Percentiles rank a stretch among this genome's conserved stretches.
phyloP scores from a whole-genome alignment of 208 protist genomes.

The Trypanosoma caninum region DNA sequence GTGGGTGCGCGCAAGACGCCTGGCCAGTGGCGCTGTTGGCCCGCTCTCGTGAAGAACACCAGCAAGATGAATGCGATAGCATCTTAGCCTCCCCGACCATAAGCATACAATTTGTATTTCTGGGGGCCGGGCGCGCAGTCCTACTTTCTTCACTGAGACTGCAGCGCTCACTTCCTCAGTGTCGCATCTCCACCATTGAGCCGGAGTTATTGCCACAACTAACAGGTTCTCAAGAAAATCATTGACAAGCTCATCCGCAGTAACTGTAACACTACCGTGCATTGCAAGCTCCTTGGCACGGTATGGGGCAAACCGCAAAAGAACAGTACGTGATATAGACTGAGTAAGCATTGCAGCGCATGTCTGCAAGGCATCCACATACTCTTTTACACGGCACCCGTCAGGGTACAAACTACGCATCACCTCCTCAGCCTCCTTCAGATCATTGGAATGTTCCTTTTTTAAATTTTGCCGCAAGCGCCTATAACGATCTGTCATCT shows the following conservation, averaged over 20 bases:
- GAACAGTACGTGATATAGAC: slow-evolving; percentile 31
- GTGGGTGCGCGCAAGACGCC: slow-evolving; percentile 51
- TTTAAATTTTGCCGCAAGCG: slow-evolving; percentile 24
- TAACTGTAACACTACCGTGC: slow-evolving; percentile 26
- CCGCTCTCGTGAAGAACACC: slow-evolving; percentile 24
- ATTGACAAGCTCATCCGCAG: slow-evolving; percentile 33
- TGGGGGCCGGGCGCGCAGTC: slow-evolving; percentile 34
- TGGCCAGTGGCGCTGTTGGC: slow-evolving; percentile 46
- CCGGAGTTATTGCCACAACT: slow-evolving; percentile 39
- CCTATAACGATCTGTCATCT: slow-evolving; percentile 39
- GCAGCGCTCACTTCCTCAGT: background rate
- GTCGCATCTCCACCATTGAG: slow-evolving; percentile 52
- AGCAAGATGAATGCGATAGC: slow-evolving; percentile 41
- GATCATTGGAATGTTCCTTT: slow-evolving; percentile 17
- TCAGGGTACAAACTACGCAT: slow-evolving; percentile 62
- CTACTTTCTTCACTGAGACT: slow-evolving; percentile 25
- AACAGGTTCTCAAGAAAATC: slow-evolving; percentile 48
- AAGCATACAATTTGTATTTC: slow-evolving; percentile 64
- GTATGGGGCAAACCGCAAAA: slow-evolving; percentile 32
- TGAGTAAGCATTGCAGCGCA: slow-evolving; percentile 63
- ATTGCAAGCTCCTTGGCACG: slow-evolving; percentile 28
- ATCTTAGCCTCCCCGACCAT: slow-evolving; percentile 11
- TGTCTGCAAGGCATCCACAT: slow-evolving; percentile 62
- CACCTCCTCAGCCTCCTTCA: slow-evolving; percentile 48
- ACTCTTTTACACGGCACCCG: slow-evolving; percentile 63